Conservation (phyloP, 768 basidiomycete species). For the Leucosporidium scottii region DNA sequence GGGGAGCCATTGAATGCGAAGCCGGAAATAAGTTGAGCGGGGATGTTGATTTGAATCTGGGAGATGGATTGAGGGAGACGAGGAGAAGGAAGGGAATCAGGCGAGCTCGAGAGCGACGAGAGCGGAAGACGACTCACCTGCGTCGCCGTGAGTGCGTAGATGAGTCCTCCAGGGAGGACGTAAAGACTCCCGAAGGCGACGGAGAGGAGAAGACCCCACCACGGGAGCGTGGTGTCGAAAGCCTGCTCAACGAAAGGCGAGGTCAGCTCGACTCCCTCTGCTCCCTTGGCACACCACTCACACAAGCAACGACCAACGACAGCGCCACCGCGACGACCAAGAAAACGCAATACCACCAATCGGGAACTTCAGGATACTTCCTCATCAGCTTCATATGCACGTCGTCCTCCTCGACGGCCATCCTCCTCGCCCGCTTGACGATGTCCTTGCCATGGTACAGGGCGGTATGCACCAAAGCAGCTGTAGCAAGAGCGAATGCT, state of each 20-base stretch:
- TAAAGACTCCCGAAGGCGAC: constrained; percentile 68
- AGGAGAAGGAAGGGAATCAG: no score
- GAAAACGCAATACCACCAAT: constrained; percentile 65
- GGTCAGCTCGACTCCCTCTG: neutral
- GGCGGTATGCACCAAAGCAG: constrained; percentile 76
- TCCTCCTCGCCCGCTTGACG: constrained; percentile 61
- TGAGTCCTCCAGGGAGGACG: constrained; percentile 80
- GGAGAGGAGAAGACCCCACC: constrained; percentile 72
- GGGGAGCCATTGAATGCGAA: constrained; percentile 76
- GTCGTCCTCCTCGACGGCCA: constrained; percentile 75
- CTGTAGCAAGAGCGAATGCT: constrained; percentile 73
- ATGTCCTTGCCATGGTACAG: constrained; percentile 77
- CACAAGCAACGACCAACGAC: constrained; percentile 47
- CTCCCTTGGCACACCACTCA: constrained; percentile 52
- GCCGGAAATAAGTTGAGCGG: constrained; percentile 86
- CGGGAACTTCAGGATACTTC: constrained; percentile 83
- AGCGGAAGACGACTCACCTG: constrained; percentile 51
- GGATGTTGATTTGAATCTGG: constrained; percentile 55
- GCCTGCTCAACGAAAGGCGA: neutral
- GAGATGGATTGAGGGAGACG: neutral
- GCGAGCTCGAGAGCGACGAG: no score
- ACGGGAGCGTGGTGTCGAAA: constrained; percentile 53
- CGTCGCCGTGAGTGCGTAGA: constrained; percentile 70
- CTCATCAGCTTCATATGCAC: constrained; percentile 93
- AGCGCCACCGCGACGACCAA: constrained; percentile 64